Evolutionary conservation across 495 filamentous ascomycete species (phyloP).

Genomic region (Hypoxylon fuscum): DNA sequence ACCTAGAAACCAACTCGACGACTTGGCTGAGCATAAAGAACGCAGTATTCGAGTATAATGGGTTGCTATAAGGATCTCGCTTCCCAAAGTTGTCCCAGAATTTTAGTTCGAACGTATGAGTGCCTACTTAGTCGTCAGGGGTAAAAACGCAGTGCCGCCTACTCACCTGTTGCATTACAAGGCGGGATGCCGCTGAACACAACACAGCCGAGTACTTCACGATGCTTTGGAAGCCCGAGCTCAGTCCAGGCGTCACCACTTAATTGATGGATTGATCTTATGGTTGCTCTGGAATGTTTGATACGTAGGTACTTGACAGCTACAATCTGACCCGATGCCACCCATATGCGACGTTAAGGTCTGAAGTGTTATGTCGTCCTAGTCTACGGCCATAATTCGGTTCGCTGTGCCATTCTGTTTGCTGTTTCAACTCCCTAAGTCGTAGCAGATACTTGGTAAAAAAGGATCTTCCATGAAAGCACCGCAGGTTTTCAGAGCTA

Average conservation of each 20-base stretch:
- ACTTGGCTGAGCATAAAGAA: conserved; percentile 47
- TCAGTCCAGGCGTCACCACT: conserved; percentile 36
- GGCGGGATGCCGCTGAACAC: conserved; percentile 24
- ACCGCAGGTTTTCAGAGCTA: conserved; percentile 45
- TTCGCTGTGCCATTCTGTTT: conserved; percentile 8
- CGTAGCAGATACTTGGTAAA: conserved; percentile 53
- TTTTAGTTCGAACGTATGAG: conserved; percentile 9
- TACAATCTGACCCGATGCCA: conserved; percentile 44
- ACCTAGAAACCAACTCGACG: conserved; percentile 42
- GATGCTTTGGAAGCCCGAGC: conserved; percentile 38
- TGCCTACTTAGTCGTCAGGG: background rate
- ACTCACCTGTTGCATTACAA: conserved; percentile 33
- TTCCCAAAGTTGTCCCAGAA: conserved; percentile 43
- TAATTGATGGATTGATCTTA: conserved; percentile 1
- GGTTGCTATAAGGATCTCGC: conserved; percentile 41
- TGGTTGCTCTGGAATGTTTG: background rate
- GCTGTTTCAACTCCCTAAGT: conserved; percentile 31
- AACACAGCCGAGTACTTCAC: conserved; percentile 33
- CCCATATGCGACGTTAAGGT: conserved; percentile 56
- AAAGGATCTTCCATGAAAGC: conserved; percentile 52
- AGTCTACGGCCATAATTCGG: conserved; percentile 45
- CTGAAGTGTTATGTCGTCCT: conserved; percentile 60
- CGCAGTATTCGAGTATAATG: conserved; percentile 50
- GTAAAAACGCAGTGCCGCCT: background rate
- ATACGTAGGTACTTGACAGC: conserved; percentile 16